phyloP scores from a whole-genome alignment of 192 early-diverging fungal species.

The Cladochytrium replicatum region DNA sequence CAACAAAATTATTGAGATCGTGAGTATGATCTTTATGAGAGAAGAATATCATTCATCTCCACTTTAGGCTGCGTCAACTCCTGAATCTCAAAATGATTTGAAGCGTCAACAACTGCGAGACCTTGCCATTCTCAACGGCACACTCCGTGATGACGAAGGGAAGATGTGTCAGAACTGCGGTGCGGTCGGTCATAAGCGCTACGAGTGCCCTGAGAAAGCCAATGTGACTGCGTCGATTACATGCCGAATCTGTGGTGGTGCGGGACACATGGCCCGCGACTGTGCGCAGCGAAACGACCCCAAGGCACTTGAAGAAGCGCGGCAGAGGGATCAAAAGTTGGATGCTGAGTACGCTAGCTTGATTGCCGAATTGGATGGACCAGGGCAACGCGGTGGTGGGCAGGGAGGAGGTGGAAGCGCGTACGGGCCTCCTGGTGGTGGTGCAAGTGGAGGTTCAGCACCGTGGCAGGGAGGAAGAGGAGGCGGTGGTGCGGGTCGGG shows the following conservation, averaged over 20 bases:
- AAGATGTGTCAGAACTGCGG: conserved; percentile 94
- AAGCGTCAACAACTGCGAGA: conserved; percentile 92
- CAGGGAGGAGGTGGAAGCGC: not conserved
- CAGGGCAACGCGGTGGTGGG: not conserved
- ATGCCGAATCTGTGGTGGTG: conserved; percentile 81
- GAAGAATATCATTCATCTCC: too few species aligned
- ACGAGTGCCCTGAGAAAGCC: conserved; percentile 78
- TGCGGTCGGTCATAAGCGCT: conserved; percentile 81
- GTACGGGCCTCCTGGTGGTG: not conserved
- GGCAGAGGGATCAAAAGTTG: conserved; percentile 72
- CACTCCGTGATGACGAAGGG: conserved; percentile 88
- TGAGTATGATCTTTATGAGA: too few species aligned
- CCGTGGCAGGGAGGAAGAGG: not conserved
- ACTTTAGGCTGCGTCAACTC: conserved; percentile 75
- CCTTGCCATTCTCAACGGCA: conserved; percentile 91
- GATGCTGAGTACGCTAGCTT: conserved; percentile 84
- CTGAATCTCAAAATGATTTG: conserved; percentile 91
- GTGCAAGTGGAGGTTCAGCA: not conserved
- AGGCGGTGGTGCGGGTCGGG: not conserved
- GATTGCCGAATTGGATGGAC: conserved; percentile 85
- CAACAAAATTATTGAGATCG: conserved; percentile 86
- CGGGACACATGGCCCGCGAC: conserved; percentile 89
- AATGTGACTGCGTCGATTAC: conserved; percentile 80
- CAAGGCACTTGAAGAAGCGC: conserved; percentile 54
- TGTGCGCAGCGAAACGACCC: conserved; percentile 84